Percentiles rank a stretch among this genome's conserved stretches.
Conservation (phyloP, 352 stramenopile species). For the Elongisporangium anandrum region DNA sequence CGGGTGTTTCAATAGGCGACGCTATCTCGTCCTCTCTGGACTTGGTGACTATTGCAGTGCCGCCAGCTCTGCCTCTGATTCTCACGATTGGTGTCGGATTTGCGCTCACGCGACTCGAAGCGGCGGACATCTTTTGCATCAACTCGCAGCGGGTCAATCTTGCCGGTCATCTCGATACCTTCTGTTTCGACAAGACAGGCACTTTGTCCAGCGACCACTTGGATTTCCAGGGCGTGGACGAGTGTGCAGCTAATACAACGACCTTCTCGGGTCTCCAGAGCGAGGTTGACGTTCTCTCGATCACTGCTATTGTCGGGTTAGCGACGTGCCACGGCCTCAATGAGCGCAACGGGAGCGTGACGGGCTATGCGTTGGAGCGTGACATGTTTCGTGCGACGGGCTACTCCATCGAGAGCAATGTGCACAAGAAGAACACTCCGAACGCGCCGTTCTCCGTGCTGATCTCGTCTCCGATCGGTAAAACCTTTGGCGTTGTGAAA, state of each 20-base stretch:
- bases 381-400: slow-evolving; percentile 70
- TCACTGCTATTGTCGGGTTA: slow-evolving; percentile 51
- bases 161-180: slow-evolving; percentile 62
- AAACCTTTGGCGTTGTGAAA: slow-evolving; percentile 64
- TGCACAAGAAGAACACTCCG: slow-evolving; percentile 36
- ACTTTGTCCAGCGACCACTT: slow-evolving; percentile 71
- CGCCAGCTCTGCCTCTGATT: slow-evolving; percentile 55
- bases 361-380: slow-evolving; percentile 65
- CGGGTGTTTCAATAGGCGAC: slow-evolving; percentile 18
- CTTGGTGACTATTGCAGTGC: slow-evolving; percentile 62
- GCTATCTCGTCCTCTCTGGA: slow-evolving; percentile 47
- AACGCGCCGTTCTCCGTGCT: slow-evolving; percentile 58
- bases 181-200: slow-evolving; percentile 84
- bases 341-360: slow-evolving; percentile 39
- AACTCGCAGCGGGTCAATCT: slow-evolving; percentile 71
- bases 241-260: slow-evolving; percentile 22
- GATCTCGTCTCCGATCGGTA: slow-evolving; percentile 64
- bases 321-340: slow-evolving; percentile 67
- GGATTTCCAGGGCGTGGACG: slow-evolving; percentile 69
- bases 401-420: slow-evolving; percentile 53
- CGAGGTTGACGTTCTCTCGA: slow-evolving; percentile 67
- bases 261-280: slow-evolving; percentile 50
- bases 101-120: slow-evolving; percentile 44
- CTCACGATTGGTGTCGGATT: slow-evolving; percentile 63
- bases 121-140: slow-evolving; percentile 57